Evolutionary conservation across 1,139 yeast genomes (phyloP).

Genomic region (Pichia norvegensis): DNA sequence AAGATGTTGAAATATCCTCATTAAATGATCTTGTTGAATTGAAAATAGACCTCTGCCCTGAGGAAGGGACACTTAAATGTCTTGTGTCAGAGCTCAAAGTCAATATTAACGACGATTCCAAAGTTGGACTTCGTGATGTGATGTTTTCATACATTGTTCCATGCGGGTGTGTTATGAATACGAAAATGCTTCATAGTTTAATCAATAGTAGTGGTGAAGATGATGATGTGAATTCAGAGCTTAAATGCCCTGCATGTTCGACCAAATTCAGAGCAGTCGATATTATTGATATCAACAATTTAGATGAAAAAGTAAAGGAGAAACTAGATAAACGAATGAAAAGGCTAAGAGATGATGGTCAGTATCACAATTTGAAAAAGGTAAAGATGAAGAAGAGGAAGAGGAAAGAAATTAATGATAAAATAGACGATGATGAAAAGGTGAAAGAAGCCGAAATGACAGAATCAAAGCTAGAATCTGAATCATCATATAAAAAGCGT

Average conservation of each 20-base stretch:
- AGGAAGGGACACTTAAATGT: constrained; percentile 17
- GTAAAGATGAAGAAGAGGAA: constrained; percentile 27
- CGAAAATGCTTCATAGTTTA: constrained; percentile 32
- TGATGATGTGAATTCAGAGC: neutral
- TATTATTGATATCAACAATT: constrained; percentile 21
- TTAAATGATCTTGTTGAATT: constrained; percentile 47
- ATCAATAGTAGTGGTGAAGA: constrained; percentile 4
- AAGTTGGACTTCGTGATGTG: constrained; percentile 4
- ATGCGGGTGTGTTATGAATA: constrained; percentile 49
- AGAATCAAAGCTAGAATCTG: no score
- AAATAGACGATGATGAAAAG: no score
- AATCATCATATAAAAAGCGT: no score
- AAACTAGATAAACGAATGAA: constrained; percentile 30
- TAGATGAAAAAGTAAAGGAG: constrained; percentile 31
- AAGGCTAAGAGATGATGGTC: constrained; percentile 28
- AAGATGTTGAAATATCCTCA: constrained; percentile 31
- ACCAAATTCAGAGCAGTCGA: neutral
- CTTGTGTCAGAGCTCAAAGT: constrained; percentile 15
- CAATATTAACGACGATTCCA: constrained; percentile 13
- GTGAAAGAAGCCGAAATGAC: neutral
- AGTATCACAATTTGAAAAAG: constrained; percentile 44
- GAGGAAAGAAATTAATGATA: constrained; percentile 11
- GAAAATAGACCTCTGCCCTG: constrained; percentile 17
- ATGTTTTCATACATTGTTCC: constrained; percentile 34
- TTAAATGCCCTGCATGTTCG: constrained; percentile 37